Base-by-base conservation (phyloP, 441 rosid species). In the Pelargonium hybrid region DNA sequence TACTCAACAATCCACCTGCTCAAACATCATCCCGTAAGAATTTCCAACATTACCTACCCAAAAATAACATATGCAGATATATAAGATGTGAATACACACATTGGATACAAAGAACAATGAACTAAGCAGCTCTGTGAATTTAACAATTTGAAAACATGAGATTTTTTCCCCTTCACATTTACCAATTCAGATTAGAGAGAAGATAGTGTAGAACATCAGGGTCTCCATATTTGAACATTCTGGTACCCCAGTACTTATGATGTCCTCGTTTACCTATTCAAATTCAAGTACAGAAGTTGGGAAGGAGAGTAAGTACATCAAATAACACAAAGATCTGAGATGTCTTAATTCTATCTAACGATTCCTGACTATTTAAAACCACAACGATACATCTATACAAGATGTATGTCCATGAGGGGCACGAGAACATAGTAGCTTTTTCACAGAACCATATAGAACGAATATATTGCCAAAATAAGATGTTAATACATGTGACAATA, bases 161-260 rank as follows among this genome's bases (percentile, higher is more conserved):
- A 66, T 50, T 78, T 39, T 47, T 3, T 8, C 41, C 61, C n/a
- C 34, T 71, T 66, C 72, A 66, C 56, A 72, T 71, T 84, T 91
- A 93, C 98, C 98, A 91, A 83, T 93, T 91, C 76, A 93, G 77
- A 85, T 93, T 93, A 47, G 98, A 91, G 68, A 93, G 85, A 77
- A 93, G 93, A 82, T 76, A 93, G 37, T 91, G 96, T 64, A 93
- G 82, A 69, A 93, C 97, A 80, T 93, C 98, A 74, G 81, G 87
- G 73, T 93, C 97, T 14, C 85, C 93, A 68, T 93, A 93, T 80
- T 90, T 93, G 85, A 86, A 93, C 97, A 93, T 93, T 78, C 98
- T 85, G 67, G 98, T 93, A 69, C 96, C 98, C 98, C 98, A 93
- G 80, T 84, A 82, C 74, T 88, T 93, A 88, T 93, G 98, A 78